A percentile compares a stretch with the other conserved stretches of the same genome.
Conservation (phyloP, 140 eudicot genomes). For the Anethum foeniculum region DNA sequence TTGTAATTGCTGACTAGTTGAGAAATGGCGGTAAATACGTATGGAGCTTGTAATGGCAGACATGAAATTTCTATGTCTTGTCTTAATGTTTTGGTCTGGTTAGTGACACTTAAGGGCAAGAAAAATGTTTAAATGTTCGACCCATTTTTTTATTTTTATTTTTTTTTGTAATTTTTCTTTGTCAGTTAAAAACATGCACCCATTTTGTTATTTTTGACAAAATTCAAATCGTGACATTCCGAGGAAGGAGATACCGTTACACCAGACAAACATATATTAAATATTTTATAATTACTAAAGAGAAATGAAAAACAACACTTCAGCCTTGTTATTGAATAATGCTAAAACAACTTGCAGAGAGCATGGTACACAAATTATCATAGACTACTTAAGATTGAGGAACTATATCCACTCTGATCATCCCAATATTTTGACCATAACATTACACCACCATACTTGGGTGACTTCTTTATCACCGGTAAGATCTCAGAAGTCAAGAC, state of each 20-base stretch:
- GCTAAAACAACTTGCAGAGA: neutral
- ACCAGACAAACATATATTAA: too few relatives aligned
- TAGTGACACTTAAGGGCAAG: neutral
- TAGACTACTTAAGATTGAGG: neutral
- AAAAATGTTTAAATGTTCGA: neutral
- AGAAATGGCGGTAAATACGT: conserved; percentile 9
- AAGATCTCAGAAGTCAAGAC: conserved; percentile 6
- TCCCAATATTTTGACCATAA: conserved; percentile 13
- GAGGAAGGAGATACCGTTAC: too few relatives aligned
- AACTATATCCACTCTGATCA: conserved; percentile 13
- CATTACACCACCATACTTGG: conserved; percentile 12
- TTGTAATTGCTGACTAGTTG: neutral
- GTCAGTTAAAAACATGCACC: too few relatives aligned
- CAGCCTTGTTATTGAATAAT: neutral
- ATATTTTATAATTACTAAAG: too few relatives aligned
- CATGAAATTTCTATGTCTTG: neutral
- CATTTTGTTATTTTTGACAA: too few relatives aligned
- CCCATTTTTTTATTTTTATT: too few relatives aligned
- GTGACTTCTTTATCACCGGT: conserved; percentile 4
- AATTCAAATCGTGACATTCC: too few relatives aligned
- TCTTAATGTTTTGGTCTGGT: neutral
- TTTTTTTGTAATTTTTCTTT: too few relatives aligned
- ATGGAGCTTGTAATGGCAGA: neutral
- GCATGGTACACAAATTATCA: neutral
- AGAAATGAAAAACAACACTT: neutral